Conservation (phyloP, 2,329 filamentous ascomycete species). For the Xylariaceae sp. region DNA sequence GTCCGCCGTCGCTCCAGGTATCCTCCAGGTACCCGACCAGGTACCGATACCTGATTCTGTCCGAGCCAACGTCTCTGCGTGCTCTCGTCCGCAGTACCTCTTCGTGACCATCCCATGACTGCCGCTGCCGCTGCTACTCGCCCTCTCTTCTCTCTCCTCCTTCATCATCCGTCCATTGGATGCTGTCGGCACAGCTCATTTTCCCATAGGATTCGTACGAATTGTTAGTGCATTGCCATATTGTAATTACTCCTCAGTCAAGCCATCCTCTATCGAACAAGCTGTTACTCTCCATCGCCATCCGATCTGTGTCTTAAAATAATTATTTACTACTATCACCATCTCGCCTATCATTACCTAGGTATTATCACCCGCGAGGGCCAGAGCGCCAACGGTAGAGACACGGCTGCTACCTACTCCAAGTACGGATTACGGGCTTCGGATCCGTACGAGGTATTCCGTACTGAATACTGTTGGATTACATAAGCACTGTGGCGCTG, state of each 20-base stretch:
- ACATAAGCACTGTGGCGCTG: no score
- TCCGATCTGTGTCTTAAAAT: conserved; percentile 1
- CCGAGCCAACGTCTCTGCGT: not conserved
- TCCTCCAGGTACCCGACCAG: not conserved
- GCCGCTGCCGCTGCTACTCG: not conserved
- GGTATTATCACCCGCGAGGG: not conserved
- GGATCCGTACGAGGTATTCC: no score
- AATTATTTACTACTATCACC: not conserved
- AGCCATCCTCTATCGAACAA: not conserved
- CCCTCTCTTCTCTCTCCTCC: not conserved
- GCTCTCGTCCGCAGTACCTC: not conserved
- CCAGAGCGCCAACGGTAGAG: not conserved
- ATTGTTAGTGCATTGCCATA: not conserved
- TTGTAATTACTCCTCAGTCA: not conserved
- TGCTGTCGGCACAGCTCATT: not conserved
- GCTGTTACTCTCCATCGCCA: not conserved
- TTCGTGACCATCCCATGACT: conserved; percentile 2
- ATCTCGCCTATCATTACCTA: not conserved
- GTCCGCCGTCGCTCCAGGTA: not conserved
- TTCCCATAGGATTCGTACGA: not conserved
- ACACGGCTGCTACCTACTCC: conserved; percentile 4
- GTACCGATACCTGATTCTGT: not conserved
- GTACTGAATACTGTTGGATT: no score
- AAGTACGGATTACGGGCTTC: not conserved
- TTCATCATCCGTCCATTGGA: not conserved